These are phyloP conservation scores for Hirschioporus abietinus DNA, from an alignment of 768 basidiomycete species.

Conservation along the genomic window DNA sequence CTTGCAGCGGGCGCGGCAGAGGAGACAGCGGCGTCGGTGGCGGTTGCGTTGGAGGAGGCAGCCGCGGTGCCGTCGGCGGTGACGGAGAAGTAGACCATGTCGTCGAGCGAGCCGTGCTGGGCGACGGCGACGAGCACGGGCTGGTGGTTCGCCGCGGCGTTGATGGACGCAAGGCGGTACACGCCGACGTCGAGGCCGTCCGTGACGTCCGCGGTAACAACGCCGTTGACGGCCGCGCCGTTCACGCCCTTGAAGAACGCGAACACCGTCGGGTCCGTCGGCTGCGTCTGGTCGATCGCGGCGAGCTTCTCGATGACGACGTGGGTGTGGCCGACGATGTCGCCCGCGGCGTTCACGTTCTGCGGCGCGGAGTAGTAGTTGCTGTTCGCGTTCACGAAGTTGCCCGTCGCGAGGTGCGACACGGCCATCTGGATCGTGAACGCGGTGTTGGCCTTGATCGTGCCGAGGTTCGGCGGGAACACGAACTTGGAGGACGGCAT, in stretches of 20 bases:
- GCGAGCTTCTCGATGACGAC: slow-evolving; percentile 45
- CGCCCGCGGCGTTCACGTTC: slow-evolving; percentile 35
- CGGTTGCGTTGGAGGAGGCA: not conserved
- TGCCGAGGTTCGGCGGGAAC: slow-evolving; percentile 32
- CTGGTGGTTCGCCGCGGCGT: slow-evolving; percentile 44
- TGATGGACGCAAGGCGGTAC: slow-evolving; percentile 27
- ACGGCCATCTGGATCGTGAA: slow-evolving; percentile 39
- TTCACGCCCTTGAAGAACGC: slow-evolving; percentile 62
- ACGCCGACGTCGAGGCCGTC: slow-evolving; percentile 31
- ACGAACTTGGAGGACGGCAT: slow-evolving; percentile 47
- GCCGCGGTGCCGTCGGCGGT: slow-evolving; percentile 20
- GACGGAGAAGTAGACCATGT: slow-evolving; percentile 37
- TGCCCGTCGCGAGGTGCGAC: slow-evolving; percentile 36
- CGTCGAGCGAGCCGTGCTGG: slow-evolving; percentile 47
- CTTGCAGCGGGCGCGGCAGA: not conserved
- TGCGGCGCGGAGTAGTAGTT: slow-evolving; percentile 51
- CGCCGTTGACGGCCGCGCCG: slow-evolving; percentile 22
- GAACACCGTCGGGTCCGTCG: slow-evolving; percentile 47
- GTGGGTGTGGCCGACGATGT: slow-evolving; percentile 52
- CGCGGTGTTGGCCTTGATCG: slow-evolving; percentile 33
- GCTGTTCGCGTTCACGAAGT: slow-evolving; percentile 43
- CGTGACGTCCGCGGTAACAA: slow-evolving; percentile 24
- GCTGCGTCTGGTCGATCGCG: slow-evolving; percentile 35
- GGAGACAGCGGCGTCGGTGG: not conserved
- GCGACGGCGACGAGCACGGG: slow-evolving; percentile 42